These are phyloP conservation scores for Syncephalastrum sp. DNA, from an alignment of 371 early-diverging fungal species.

Conservation along the genomic window DNA sequence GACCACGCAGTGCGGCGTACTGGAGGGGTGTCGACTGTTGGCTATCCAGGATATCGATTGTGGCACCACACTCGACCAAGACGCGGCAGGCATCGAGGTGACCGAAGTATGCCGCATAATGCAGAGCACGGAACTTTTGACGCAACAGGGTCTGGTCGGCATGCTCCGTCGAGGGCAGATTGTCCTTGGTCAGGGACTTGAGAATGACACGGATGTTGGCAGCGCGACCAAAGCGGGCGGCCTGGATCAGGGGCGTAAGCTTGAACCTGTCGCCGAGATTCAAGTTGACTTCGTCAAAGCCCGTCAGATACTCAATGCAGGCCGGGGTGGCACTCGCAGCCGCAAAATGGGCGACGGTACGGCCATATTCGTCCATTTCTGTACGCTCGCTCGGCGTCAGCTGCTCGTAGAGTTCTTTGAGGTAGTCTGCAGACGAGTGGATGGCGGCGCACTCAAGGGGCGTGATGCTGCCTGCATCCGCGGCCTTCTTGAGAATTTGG, in stretches of 20 bases:
- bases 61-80: conserved; percentile 48
- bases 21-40: conserved; percentile 49
- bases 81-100: conserved; percentile 43
- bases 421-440: conserved; percentile 37
- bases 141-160: conserved; percentile 43
- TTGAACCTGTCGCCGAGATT: conserved; percentile 36
- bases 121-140: conserved; percentile 49
- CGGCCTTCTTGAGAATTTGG: conserved; percentile 52
- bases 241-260: conserved; percentile 53
- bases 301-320: conserved; percentile 46
- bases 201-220: conserved; percentile 39
- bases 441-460: conserved; percentile 52
- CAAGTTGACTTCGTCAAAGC: conserved; percentile 31
- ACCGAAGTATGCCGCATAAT: conserved; percentile 58
- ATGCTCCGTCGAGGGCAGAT: conserved; percentile 19
- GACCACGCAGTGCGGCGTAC: conserved; percentile 49
- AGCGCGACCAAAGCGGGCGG: conserved; percentile 52
- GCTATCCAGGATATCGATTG: conserved; percentile 40
- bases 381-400: conserved; percentile 41
- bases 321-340: conserved; percentile 51
- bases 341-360: conserved; percentile 61
- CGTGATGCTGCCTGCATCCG: conserved; percentile 29
- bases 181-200: conserved; percentile 25
- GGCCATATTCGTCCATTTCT: conserved; percentile 41
- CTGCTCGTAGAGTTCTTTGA: conserved; percentile 39